Evolutionary conservation across 495 filamentous ascomycete species (phyloP).

Genomic region (Aspergillus sclerotioniger): DNA sequence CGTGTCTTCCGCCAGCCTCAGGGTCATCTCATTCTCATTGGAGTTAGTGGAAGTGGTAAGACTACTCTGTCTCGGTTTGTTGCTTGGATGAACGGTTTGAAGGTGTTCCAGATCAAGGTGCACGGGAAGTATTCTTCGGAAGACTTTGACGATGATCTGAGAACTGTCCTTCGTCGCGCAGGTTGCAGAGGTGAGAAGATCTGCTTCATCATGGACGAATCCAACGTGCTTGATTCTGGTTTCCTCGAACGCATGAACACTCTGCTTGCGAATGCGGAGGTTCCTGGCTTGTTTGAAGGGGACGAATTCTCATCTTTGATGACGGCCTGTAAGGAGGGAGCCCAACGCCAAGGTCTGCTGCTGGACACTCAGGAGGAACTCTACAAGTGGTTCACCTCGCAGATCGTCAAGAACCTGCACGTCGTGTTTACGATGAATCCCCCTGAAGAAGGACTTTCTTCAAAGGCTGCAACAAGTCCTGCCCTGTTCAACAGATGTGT

Average conservation of each 20-base stretch:
- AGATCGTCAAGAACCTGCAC: conserved; percentile 98
- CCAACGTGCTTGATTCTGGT: conserved; percentile 95
- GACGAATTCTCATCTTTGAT: conserved; percentile 95
- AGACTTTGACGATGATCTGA: conserved; percentile 96
- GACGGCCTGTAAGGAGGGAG: conserved; percentile 98
- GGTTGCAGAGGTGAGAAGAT: conserved; percentile 99
- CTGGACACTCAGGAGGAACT: conserved; percentile 97
- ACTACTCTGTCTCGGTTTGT: conserved; percentile 97
- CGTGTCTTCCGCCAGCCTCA: conserved; percentile 98
- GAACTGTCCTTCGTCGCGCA: conserved; percentile 87
- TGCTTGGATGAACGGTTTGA: conserved; percentile 99
- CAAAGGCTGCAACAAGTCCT: conserved; percentile 94
- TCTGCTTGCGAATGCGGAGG: conserved; percentile 93
- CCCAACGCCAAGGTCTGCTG: conserved; percentile 90
- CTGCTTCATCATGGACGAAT: conserved; percentile 99
- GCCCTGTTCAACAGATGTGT: conserved; percentile 99
- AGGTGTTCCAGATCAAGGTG: conserved; percentile 99
- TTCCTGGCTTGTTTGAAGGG: conserved; percentile 95
- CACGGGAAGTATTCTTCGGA: conserved; percentile 98
- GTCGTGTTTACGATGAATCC: conserved; percentile 99
- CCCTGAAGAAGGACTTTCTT: conserved; percentile 90
- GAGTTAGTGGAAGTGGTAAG: conserved; percentile 97
- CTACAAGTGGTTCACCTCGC: conserved; percentile 99
- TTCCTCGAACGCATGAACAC: conserved; percentile 99
- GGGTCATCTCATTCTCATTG: conserved; percentile 96